These are phyloP conservation scores for Backusella circina DNA, from an alignment of 192 early-diverging fungal genomes.

Conservation along the genomic window DNA sequence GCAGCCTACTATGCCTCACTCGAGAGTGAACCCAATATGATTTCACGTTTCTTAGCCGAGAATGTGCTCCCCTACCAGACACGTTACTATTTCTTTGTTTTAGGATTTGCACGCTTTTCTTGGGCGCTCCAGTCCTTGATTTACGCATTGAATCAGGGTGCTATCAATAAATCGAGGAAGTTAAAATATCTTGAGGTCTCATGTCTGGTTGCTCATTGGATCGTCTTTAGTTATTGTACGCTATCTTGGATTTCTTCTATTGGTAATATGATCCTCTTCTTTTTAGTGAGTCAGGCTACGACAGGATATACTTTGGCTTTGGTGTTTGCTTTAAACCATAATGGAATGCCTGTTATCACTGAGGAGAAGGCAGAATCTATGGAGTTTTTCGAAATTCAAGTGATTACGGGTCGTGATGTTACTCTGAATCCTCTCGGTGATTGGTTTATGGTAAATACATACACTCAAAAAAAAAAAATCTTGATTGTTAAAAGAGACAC, in stretches of 20 bases:
- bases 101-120: slow-evolving; percentile 67
- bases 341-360: slow-evolving; percentile 77
- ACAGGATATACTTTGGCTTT: slow-evolving; percentile 69
- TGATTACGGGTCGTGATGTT: slow-evolving; percentile 77
- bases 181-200: slow-evolving; percentile 49
- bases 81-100: slow-evolving; percentile 67
- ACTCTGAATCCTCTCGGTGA: slow-evolving; percentile 52
- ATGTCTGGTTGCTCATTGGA: slow-evolving; percentile 61
- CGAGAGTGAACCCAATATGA: slow-evolving; percentile 39
- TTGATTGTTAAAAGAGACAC: neutral
- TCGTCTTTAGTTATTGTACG: slow-evolving; percentile 57
- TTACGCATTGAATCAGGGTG: slow-evolving; percentile 49
- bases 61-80: slow-evolving; percentile 42
- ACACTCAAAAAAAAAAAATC: neutral
- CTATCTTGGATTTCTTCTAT: slow-evolving; percentile 33
- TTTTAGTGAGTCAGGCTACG: slow-evolving; percentile 59
- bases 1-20: slow-evolving; percentile 47
- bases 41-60: slow-evolving; percentile 61
- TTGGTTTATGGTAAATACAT: slow-evolving; percentile 62
- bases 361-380: slow-evolving; percentile 55
- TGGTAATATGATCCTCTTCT: slow-evolving; percentile 51
- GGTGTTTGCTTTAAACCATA: slow-evolving; percentile 81
- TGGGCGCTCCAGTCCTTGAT: slow-evolving; percentile 67
- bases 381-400: slow-evolving; percentile 73
- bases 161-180: slow-evolving; percentile 40